Evolutionary conservation across 345 rosid species (phyloP), one percentile per base, ranked within the genome.

Genomic region (Erysimum cheiranthoides): DNA sequence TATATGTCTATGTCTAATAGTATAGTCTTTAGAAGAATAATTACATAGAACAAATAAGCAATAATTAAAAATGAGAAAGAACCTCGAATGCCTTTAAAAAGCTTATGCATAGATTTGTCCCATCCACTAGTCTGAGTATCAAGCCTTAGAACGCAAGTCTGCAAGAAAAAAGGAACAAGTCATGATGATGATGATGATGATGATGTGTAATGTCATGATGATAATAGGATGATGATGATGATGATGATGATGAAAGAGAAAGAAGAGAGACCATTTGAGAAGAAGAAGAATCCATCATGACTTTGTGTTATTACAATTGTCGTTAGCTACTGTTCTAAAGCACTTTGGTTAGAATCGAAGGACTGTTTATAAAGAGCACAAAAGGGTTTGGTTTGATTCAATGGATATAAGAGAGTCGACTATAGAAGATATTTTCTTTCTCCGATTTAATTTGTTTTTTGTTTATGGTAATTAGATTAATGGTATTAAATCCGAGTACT

Each of bases 61-160:
- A 54, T 9, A 14, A 27, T 6, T 5, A 27, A 53, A 31, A 28
- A 39, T 2, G 12, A 43, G 42, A 56, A 60, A 61, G 43, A 45
- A 73, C 71, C 77, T 53, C 34, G 52, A 43, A 63, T 56, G 43
- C 70, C 76, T 12, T 62, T 52, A 17, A 63, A 63, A 53, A 63
- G 35, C 70, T 63, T 63, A 63, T 61, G 61, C 46, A 64, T 52
- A 21, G 77, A 73, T 43, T 73, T 73, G 70, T 64, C 70, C 71
- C 77, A 73, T 42, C 77, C 71, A 62, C 36, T 30, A 52, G 61
- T 64, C 12, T 73, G 71, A 28, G 77, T 53, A 39, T 73, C 57
- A 13, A 73, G 45, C 52, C 71, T 40, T 51, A 73, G 56, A 52
- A 73, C 64, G 38, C 71, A 73, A 39, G 70, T 61, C 64, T 73